Conservation (phyloP, 2,329 filamentous ascomycete species). For the Clonostachys chloroleuca region DNA sequence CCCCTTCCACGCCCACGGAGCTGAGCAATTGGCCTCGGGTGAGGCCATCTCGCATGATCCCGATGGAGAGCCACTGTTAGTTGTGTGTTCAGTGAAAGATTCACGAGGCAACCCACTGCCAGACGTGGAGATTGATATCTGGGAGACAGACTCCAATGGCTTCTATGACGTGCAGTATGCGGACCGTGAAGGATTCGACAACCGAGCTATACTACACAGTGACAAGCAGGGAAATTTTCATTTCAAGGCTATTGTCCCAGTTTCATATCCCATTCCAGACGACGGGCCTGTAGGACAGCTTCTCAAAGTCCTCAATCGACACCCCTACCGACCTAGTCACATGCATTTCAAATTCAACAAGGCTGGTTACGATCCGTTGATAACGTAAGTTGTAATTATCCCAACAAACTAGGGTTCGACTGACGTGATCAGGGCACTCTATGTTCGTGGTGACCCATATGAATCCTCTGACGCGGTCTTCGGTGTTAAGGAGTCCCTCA, state of each 20-base stretch:
- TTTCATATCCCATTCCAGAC: conserved; percentile 78
- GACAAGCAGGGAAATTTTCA: conserved; percentile 43
- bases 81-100: conserved; percentile 63
- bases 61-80: conserved; percentile 61
- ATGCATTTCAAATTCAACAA: conserved; percentile 89
- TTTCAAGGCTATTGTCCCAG: conserved; percentile 80
- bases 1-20: conserved; percentile 76
- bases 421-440: conserved; percentile 57
- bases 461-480: conserved; percentile 84
- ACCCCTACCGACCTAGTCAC: conserved; percentile 72
- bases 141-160: conserved; percentile 73
- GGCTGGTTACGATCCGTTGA: conserved; percentile 70
- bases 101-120: conserved; percentile 53
- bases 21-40: conserved; percentile 46
- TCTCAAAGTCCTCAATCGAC: conserved; percentile 57
- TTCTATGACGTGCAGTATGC: conserved; percentile 73
- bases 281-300: conserved; percentile 78
- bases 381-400: conserved; percentile 53
- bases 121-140: conserved; percentile 68
- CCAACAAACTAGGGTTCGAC: background rate
- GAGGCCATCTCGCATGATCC: conserved; percentile 58
- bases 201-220: conserved; percentile 18
- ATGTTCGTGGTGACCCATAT: conserved; percentile 73
- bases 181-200: conserved; percentile 37
- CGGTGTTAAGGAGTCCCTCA: conserved; percentile 75